Percentiles rank a stretch among this genome's conserved stretches.
These are phyloP conservation scores for Mucor irregularis DNA, from an alignment of 371 early-diverging fungal species.

Conservation along the genomic window DNA sequence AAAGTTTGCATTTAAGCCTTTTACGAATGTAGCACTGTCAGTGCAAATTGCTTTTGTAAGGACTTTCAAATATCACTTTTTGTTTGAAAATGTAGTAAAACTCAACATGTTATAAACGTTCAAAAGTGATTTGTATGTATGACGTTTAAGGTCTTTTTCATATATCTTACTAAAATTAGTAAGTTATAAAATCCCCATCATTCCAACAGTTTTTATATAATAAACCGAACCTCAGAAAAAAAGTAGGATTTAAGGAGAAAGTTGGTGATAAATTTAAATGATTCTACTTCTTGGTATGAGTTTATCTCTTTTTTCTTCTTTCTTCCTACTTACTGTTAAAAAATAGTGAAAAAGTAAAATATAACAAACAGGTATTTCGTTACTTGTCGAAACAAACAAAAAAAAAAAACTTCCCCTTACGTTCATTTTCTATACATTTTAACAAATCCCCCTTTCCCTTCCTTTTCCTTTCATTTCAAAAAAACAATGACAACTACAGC, in stretches of 20 bases:
- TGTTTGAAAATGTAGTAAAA: too few relatives aligned
- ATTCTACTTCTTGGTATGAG: background rate
- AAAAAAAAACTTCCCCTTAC: background rate
- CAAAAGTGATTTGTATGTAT: too few relatives aligned
- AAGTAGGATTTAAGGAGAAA: slow-evolving; percentile 2
- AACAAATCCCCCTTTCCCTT: background rate
- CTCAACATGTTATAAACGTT: too few relatives aligned
- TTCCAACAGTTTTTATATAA: background rate
- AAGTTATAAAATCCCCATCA: slow-evolving; percentile 1
- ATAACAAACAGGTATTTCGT: slow-evolving; percentile 1
- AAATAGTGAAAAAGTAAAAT: too few relatives aligned
- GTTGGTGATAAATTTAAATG: background rate
- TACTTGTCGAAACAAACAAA: too few relatives aligned
- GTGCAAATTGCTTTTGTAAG: too few relatives aligned
- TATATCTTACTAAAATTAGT: too few relatives aligned
- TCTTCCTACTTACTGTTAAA: background rate
- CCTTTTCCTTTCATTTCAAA: background rate
- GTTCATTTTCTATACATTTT: background rate
- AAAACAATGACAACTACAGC: background rate
- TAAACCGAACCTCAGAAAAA: background rate
- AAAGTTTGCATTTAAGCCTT: too few relatives aligned
- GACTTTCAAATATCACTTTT: too few relatives aligned
- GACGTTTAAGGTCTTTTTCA: too few relatives aligned
- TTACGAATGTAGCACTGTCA: too few relatives aligned
- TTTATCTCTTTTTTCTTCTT: background rate